Evolutionary conservation across 2,329 filamentous ascomycete species (phyloP).

Genomic region (Piedraia hortae): DNA sequence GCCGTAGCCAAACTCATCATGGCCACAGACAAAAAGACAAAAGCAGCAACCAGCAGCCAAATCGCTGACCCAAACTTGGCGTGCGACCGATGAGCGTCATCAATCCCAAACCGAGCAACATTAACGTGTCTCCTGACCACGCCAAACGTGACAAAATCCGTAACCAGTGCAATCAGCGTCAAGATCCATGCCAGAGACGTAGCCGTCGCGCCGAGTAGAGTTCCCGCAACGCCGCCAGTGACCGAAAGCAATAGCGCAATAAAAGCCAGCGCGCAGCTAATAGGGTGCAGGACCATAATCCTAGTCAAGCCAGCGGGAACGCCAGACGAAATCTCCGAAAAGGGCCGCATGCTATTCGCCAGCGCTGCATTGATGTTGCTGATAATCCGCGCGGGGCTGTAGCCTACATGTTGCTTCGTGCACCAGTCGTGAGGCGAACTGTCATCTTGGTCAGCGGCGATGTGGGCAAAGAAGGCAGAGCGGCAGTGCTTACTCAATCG

Average conservation of each 20-base stretch:
- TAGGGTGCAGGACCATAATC: constrained; percentile 34
- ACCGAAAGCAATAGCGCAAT: constrained; percentile 29
- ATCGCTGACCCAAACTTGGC: constrained; percentile 28
- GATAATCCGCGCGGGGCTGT: constrained; percentile 25
- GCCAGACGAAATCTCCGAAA: constrained; percentile 18
- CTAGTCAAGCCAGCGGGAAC: constrained; percentile 25
- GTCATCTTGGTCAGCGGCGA: neutral
- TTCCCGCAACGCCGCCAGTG: constrained; percentile 24
- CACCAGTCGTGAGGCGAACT: constrained; percentile 16
- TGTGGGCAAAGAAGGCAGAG: neutral
- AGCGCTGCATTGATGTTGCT: constrained; percentile 8
- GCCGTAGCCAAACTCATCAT: constrained; percentile 22
- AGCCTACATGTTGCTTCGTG: constrained; percentile 24
- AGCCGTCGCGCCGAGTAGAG: constrained; percentile 23
- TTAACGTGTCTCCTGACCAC: constrained; percentile 28
- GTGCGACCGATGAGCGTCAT: constrained; percentile 11
- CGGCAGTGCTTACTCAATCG: constrained; percentile 5
- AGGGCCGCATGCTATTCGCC: constrained; percentile 9
- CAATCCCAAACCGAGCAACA: no score
- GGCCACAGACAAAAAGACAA: constrained; percentile 27
- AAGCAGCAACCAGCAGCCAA: constrained; percentile 31
- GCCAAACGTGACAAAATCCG: constrained; percentile 30
- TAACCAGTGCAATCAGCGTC: constrained; percentile 22
- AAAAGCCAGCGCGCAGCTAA: constrained; percentile 30
- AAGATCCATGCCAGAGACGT: constrained; percentile 24